A percentile compares a stretch with the other conserved stretches of the same genome.
Conservation (phyloP, 352 stramenopile species). For the Pythium insidiosum region DNA sequence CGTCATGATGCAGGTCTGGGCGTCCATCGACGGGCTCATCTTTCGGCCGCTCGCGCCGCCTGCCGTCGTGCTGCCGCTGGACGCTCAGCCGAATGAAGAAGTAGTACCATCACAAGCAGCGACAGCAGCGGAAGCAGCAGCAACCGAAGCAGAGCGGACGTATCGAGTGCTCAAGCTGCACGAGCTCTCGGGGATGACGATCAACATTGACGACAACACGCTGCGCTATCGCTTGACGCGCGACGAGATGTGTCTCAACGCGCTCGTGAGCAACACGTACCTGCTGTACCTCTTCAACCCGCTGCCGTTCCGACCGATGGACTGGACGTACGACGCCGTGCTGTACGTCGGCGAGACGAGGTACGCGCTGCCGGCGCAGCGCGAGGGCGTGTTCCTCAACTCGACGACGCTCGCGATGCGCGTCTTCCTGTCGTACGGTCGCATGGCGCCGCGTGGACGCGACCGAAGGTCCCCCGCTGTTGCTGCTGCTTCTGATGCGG, state of each 20-base stretch:
- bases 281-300: conserved; percentile 86
- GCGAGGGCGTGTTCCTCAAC: conserved; percentile 80
- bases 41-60: conserved; percentile 69
- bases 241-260: conserved; percentile 65
- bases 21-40: conserved; percentile 72
- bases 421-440: conserved; percentile 82
- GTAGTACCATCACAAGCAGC: not conserved
- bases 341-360: conserved; percentile 42
- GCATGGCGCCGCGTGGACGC: conserved; percentile 29
- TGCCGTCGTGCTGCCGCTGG: conserved; percentile 10
- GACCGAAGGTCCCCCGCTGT: conserved; percentile 2
- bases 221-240: conserved; percentile 55
- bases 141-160: not conserved
- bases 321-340: conserved; percentile 72
- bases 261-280: conserved; percentile 80
- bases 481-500: too few species aligned
- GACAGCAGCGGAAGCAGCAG: not conserved
- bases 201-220: conserved; percentile 81
- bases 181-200: conserved; percentile 81
- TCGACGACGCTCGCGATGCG: conserved; percentile 54
- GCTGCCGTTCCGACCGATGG: conserved; percentile 65
- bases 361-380: conserved; percentile 46
- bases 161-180: conserved; percentile 60
- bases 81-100: not conserved
- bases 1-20: conserved; percentile 86